Percentiles rank a stretch among this genome's conserved stretches.
These are phyloP conservation scores for Blastomyces parvus DNA, from an alignment of 2,329 filamentous ascomycete genomes.

Conservation along the genomic window DNA sequence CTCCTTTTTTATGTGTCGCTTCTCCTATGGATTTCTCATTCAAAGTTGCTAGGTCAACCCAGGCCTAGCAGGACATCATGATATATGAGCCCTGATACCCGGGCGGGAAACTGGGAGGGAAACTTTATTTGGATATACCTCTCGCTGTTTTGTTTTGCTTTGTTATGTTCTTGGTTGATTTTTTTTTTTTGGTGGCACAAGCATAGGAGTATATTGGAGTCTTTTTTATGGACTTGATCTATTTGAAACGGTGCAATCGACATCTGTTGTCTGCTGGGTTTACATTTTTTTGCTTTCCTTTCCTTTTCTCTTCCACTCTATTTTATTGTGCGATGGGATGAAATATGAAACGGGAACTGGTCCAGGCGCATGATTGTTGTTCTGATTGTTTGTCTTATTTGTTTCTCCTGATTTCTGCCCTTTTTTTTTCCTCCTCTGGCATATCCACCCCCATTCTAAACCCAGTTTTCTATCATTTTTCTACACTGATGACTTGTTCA, in stretches of 20 bases:
- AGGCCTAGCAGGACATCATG: neutral
- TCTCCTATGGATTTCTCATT: neutral
- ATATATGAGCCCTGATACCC: neutral
- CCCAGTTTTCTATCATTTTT: neutral
- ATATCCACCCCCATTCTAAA: neutral
- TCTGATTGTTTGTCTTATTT: neutral
- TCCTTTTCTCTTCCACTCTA: no score
- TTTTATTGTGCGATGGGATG: slow-evolving; percentile 3
- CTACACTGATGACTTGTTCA: neutral
- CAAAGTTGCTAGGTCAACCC: neutral
- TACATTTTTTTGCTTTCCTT: neutral
- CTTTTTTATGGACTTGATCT: neutral
- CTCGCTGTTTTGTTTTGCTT: neutral
- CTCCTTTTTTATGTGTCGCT: no score
- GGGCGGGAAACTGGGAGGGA: neutral
- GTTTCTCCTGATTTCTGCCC: neutral
- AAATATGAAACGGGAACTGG: neutral
- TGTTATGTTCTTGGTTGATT: neutral
- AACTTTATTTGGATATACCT: neutral
- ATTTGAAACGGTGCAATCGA: neutral
- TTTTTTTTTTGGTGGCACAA: neutral
- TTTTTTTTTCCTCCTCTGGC: neutral
- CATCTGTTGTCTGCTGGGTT: neutral
- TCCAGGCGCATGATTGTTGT: neutral
- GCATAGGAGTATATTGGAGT: neutral